phyloP scores from a whole-genome alignment of 106 monocot genomes.

The Allium sativum region DNA sequence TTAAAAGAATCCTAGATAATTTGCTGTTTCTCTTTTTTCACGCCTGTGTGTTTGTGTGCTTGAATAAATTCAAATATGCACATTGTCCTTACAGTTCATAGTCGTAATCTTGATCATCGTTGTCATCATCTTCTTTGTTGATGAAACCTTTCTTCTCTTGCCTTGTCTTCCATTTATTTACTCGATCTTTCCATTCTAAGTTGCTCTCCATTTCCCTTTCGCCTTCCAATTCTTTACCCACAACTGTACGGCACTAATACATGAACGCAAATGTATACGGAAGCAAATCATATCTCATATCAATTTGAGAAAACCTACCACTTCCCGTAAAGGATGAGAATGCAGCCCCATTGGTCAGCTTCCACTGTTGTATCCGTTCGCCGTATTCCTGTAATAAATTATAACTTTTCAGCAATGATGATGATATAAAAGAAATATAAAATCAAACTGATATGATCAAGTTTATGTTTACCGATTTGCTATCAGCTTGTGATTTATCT shows the following conservation, averaged over 20 bases:
- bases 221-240: slow-evolving; percentile 52
- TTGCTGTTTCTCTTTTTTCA: too few species aligned
- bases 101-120: slow-evolving; percentile 49
- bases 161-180: slow-evolving; percentile 79
- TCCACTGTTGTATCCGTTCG: slow-evolving; percentile 35
- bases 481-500: slow-evolving; percentile 19
- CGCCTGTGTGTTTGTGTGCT: background rate
- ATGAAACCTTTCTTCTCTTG: slow-evolving; percentile 47
- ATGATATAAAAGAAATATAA: background rate
- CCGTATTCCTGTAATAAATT: slow-evolving; percentile 36
- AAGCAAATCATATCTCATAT: too few species aligned
- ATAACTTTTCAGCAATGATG: background rate
- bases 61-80: background rate
- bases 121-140: slow-evolving; percentile 27
- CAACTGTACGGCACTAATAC: slow-evolving; percentile 18
- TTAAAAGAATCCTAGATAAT: too few species aligned
- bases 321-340: slow-evolving; percentile 54
- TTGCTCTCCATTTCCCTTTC: slow-evolving; percentile 50
- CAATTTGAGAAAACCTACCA: slow-evolving; percentile 20
- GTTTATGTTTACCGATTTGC: slow-evolving; percentile 32
- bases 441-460: too few species aligned
- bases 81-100: slow-evolving; percentile 51
- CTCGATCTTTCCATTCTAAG: slow-evolving; percentile 73
- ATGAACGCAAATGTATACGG: too few species aligned
- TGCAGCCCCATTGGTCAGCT: slow-evolving; percentile 12